Conservation (phyloP, 257 asterid genomes). For the Linderniella brevidens region DNA sequence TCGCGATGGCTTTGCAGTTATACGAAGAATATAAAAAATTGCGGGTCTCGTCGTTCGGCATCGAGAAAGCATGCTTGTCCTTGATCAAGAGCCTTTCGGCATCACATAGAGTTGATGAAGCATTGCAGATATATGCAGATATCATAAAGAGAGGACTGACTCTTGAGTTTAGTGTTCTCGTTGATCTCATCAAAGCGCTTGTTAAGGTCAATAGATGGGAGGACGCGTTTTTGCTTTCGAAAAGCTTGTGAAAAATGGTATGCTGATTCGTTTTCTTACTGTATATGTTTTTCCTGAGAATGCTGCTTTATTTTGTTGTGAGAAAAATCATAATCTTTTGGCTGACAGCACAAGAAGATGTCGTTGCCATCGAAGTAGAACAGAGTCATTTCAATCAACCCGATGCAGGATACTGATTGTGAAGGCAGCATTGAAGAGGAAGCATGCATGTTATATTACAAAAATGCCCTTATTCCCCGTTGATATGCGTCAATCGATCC, state of each 20-base stretch:
- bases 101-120: slow-evolving; percentile 42
- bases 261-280: slow-evolving; percentile 6
- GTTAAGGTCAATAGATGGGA: slow-evolving; percentile 46
- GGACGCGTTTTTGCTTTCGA: slow-evolving; percentile 57
- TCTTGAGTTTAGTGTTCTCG: slow-evolving; percentile 43
- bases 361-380: no score
- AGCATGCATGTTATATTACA: no score
- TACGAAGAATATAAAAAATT: slow-evolving; percentile 38
- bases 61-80: slow-evolving; percentile 31
- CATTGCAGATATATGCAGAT: slow-evolving; percentile 50
- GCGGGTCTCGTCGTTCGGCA: slow-evolving; percentile 15
- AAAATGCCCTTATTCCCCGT: no score
- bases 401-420: no score
- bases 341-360: no score
- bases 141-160: slow-evolving; percentile 36
- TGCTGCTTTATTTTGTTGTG: no score
- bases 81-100: slow-evolving; percentile 40
- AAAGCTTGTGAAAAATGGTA: slow-evolving; percentile 61
- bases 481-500: no score
- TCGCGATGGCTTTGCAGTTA: slow-evolving; percentile 60
- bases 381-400: no score
- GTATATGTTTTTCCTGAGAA: no score
- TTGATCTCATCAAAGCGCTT: slow-evolving; percentile 58
- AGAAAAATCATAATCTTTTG: no score
- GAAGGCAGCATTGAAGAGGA: no score